A percentile compares a stretch with the other conserved stretches of the same genome.
Conservation (phyloP, 2,329 filamentous ascomycete genomes). For the Didymella exigua region DNA sequence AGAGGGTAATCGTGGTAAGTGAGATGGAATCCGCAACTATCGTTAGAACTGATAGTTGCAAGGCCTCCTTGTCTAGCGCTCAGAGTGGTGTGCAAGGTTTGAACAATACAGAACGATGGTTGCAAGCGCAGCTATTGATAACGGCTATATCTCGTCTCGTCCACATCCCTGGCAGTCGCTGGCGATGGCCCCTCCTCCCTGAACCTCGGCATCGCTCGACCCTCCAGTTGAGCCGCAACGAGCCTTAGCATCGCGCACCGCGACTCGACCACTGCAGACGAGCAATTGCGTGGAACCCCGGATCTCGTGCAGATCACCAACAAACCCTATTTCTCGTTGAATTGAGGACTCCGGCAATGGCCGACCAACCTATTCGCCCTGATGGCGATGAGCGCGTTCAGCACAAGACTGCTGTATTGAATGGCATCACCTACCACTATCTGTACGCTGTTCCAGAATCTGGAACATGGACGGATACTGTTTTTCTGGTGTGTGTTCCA, state of each 20-base stretch:
- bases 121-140: too few species aligned
- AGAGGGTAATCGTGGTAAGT: too few species aligned
- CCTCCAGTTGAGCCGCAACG: neutral
- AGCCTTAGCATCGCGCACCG: neutral
- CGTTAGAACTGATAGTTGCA: too few species aligned
- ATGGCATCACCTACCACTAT: constrained; percentile 73
- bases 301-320: too few species aligned
- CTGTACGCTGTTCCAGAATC: constrained; percentile 56
- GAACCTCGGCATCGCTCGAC: neutral
- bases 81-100: too few species aligned
- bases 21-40: too few species aligned
- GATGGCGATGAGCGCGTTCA: constrained; percentile 70
- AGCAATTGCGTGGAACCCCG: too few species aligned
- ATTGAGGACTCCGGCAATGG: neutral
- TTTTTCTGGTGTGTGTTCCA: constrained; percentile 56
- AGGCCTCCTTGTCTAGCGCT: too few species aligned
- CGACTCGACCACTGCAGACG: neutral
- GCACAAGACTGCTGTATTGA: constrained; percentile 66
- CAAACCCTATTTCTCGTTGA: too few species aligned
- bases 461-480: constrained; percentile 55
- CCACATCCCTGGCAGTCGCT: neutral
- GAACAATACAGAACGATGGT: too few species aligned
- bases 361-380: constrained; percentile 65
- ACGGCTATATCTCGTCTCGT: neutral
- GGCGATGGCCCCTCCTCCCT: neutral